phyloP scores from a whole-genome alignment of 2,329 filamentous ascomycete species.

The Talaromyces sp. region DNA sequence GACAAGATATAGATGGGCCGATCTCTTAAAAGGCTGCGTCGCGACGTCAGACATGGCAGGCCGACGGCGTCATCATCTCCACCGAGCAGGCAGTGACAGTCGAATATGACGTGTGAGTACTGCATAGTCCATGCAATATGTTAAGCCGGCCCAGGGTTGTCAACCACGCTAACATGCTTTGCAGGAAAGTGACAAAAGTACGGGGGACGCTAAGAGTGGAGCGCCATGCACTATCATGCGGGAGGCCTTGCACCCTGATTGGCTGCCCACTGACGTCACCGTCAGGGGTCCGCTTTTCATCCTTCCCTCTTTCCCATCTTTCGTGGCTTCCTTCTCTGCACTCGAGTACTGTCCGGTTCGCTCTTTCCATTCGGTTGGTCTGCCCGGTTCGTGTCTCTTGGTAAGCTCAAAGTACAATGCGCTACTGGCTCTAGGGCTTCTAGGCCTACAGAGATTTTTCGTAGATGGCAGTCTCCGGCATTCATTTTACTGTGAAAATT shows the following conservation, averaged over 20 bases:
- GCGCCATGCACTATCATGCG: neutral
- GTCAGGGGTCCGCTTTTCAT: neutral
- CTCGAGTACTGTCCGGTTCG: neutral
- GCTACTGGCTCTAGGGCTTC: too few species aligned
- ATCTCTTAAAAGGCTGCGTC: neutral
- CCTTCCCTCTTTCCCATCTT: neutral
- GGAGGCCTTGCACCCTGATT: neutral
- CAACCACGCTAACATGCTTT: too few species aligned
- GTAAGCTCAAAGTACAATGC: too few species aligned
- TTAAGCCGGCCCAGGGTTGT: too few species aligned
- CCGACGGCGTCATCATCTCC: constrained; percentile 3
- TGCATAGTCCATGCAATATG: too few species aligned
- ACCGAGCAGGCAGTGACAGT: neutral
- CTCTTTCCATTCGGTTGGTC: neutral
- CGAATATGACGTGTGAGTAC: too few species aligned
- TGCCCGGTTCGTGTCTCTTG: neutral
- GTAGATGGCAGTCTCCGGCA: too few species aligned
- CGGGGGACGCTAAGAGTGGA: neutral
- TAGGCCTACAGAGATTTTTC: too few species aligned
- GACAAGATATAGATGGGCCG: constrained; percentile 7
- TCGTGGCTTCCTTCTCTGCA: too few species aligned
- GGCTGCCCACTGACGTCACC: constrained; percentile 4
- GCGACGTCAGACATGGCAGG: constrained; percentile 10
- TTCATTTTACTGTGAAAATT: too few species aligned
- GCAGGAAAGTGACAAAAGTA: too few species aligned